Conservation (phyloP, 768 basidiomycete species). For the Naematelia encephala region DNA sequence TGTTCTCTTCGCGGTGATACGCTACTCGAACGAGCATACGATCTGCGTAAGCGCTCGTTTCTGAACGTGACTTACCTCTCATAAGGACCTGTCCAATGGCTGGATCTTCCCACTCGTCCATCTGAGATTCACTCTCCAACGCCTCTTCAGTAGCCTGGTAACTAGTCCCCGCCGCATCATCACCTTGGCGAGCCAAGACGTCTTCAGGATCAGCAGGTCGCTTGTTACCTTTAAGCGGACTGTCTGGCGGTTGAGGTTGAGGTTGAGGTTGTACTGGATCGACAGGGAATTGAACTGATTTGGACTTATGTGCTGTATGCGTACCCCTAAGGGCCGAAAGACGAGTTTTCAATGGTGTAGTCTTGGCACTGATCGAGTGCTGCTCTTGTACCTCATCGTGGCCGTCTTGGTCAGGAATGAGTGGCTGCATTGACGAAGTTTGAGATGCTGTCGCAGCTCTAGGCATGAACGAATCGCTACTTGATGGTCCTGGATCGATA, state of each 20-base stretch:
- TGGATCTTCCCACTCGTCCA: conserved; percentile 27
- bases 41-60: conserved; percentile 56
- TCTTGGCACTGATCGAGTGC: neutral
- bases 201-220: conserved; percentile 59
- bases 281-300: conserved; percentile 44
- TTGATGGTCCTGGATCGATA: conserved; percentile 7
- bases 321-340: conserved; percentile 30
- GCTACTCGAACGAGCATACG: conserved; percentile 81
- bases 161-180: conserved; percentile 62
- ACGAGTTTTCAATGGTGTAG: conserved; percentile 4
- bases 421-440: conserved; percentile 25
- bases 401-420: conserved; percentile 1
- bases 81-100: conserved; percentile 61
- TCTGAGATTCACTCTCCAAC: conserved; percentile 12
- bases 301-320: conserved; percentile 10
- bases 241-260: neutral
- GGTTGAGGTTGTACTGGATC: conserved; percentile 13
- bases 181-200: conserved; percentile 64
- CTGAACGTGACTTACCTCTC: conserved; percentile 59
- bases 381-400: too few species aligned
- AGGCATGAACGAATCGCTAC: neutral
- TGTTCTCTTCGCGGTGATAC: conserved; percentile 57
- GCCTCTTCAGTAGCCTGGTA: conserved; percentile 59
- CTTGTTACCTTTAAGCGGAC: conserved; percentile 35
- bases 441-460: conserved; percentile 11